Evolutionary conservation across 2,329 filamentous ascomycete genomes (phyloP).

Genomic region (Pyricularia sp.): DNA sequence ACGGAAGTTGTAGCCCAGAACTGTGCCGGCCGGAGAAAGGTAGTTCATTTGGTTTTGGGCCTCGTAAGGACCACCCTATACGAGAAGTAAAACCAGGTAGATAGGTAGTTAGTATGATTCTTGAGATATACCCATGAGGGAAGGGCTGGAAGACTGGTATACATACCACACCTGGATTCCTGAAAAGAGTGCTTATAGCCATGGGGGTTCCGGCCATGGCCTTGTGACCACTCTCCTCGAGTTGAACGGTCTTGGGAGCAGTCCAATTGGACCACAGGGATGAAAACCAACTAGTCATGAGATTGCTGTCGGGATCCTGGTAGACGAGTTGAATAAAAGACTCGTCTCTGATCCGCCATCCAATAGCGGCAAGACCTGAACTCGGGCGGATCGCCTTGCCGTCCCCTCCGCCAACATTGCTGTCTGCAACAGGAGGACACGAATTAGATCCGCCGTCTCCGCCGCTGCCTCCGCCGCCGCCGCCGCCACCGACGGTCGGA

Average conservation of each 20-base stretch:
- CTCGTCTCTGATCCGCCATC: slow-evolving; percentile 7
- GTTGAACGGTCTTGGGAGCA: background rate
- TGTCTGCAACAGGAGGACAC: background rate
- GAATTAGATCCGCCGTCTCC: background rate
- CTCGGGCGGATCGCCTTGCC: slow-evolving; percentile 3
- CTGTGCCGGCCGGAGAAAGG: slow-evolving; percentile 3
- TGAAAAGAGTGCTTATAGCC: background rate
- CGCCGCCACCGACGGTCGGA: too few relatives aligned
- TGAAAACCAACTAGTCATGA: slow-evolving; percentile 6
- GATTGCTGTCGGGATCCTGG: slow-evolving; percentile 3
- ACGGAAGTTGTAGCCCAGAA: slow-evolving; percentile 3
- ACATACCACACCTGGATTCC: background rate
- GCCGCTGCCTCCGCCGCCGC: background rate
- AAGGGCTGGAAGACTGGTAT: background rate
- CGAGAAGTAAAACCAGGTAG: too few relatives aligned
- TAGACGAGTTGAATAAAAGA: slow-evolving; percentile 7
- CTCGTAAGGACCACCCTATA: background rate
- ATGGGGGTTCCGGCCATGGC: background rate
- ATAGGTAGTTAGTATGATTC: too few relatives aligned
- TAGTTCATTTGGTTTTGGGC: slow-evolving; percentile 6
- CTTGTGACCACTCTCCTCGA: background rate
- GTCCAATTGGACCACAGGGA: slow-evolving; percentile 2
- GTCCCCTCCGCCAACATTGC: background rate
- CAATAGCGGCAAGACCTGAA: slow-evolving; percentile 7
- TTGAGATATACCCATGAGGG: background rate